Conservation (phyloP, 192 early-diverging fungal genomes). For the Paraglomus brasilianum region DNA sequence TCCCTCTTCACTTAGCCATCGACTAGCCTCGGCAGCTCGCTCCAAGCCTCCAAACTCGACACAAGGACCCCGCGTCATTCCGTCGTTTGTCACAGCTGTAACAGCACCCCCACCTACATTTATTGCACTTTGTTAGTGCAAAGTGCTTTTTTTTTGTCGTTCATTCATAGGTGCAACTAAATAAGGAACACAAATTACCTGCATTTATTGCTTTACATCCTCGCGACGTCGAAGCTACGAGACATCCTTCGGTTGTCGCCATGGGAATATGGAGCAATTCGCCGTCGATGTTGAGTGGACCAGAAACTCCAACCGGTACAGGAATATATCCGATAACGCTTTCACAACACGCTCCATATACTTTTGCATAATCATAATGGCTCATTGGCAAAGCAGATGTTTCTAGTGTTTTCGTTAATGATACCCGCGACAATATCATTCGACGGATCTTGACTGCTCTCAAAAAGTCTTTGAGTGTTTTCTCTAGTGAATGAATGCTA, state of each 20-base stretch:
- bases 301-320: conserved; percentile 89
- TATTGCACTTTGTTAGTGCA: no score
- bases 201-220: conserved; percentile 91
- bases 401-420: conserved; percentile 63
- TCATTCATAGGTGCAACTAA: conserved; percentile 67
- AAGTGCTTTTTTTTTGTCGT: no score
- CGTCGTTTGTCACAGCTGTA: conserved; percentile 77
- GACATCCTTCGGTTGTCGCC: conserved; percentile 92
- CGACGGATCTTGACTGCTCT: conserved; percentile 86
- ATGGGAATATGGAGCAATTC: conserved; percentile 84
- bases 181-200: conserved; percentile 63
- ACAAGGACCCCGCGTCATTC: conserved; percentile 92
- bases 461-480: conserved; percentile 69
- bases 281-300: conserved; percentile 82
- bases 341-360: conserved; percentile 92
- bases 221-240: conserved; percentile 88
- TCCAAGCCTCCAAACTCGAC: conserved; percentile 76
- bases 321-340: conserved; percentile 95
- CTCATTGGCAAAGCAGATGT: conserved; percentile 70
- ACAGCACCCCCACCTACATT: conserved; percentile 79
- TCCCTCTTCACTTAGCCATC: conserved; percentile 74
- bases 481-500: conserved; percentile 86
- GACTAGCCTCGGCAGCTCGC: conserved; percentile 64
- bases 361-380: conserved; percentile 86
- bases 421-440: conserved; percentile 68